A percentile compares a stretch with the other conserved stretches of the same genome.
phyloP scores from a whole-genome alignment of 805 yeast genomes.

The Nakazawaea pomicola region DNA sequence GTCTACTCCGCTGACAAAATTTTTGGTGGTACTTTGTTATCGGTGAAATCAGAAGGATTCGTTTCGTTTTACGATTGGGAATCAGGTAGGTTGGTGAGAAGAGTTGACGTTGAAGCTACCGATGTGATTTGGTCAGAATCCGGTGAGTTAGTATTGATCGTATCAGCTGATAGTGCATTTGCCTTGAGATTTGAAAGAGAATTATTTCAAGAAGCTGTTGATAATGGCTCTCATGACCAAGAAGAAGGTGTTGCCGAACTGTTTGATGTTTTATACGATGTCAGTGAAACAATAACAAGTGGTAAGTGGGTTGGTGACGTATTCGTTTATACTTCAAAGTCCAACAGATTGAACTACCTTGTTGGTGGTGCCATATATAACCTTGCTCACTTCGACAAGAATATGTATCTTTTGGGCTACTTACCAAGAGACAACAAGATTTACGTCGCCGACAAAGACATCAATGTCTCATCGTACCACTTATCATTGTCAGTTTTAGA shows the following conservation, averaged over 20 bases:
- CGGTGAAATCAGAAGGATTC: conserved; percentile 79
- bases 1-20: conserved; percentile 73
- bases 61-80: conserved; percentile 95
- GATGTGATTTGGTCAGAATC: conserved; percentile 91
- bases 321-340: conserved; percentile 80
- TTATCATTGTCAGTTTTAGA: conserved; percentile 84
- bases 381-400: conserved; percentile 87
- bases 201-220: conserved; percentile 56
- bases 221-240: conserved; percentile 51
- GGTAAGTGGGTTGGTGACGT: conserved; percentile 99
- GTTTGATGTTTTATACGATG: conserved; percentile 79
- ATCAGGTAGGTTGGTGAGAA: conserved; percentile 72
- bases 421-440: conserved; percentile 85
- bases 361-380: conserved; percentile 94
- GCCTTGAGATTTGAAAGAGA: conserved; percentile 72
- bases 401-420: conserved; percentile 84
- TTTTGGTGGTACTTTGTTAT: conserved; percentile 85
- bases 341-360: conserved; percentile 86
- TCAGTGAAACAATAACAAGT: conserved; percentile 74
- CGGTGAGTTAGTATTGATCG: conserved; percentile 81
- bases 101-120: conserved; percentile 81
- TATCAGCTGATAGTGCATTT: conserved; percentile 68
- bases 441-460: conserved; percentile 86
- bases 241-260: conserved; percentile 89
- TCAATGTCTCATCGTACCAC: conserved; percentile 75